A percentile compares a stretch with the other conserved stretches of the same genome.
These are phyloP conservation scores for Helicocarpus griseus DNA, from an alignment of 2,329 filamentous ascomycete species.

Conservation along the genomic window DNA sequence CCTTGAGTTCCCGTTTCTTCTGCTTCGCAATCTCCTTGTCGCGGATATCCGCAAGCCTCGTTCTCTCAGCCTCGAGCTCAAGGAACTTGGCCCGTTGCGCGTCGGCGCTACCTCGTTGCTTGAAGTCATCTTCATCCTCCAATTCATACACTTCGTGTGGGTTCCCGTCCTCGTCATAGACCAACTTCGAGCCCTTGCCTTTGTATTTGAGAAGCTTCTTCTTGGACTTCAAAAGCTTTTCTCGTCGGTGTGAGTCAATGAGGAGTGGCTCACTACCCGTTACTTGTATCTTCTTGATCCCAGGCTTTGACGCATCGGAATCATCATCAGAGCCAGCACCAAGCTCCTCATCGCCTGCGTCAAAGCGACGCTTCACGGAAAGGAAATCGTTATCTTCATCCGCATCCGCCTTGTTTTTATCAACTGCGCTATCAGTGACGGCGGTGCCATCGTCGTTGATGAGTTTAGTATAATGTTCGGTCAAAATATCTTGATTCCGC, in stretches of 20 bases:
- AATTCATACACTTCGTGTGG: constrained; percentile 81
- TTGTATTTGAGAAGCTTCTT: constrained; percentile 89
- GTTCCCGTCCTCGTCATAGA: constrained; percentile 88
- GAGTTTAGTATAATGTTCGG: constrained; percentile 86
- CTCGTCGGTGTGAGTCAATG: constrained; percentile 87
- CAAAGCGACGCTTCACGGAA: constrained; percentile 77
- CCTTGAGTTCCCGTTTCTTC: constrained; percentile 49
- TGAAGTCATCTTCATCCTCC: constrained; percentile 74
- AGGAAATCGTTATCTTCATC: constrained; percentile 74
- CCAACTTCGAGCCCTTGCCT: constrained; percentile 71
- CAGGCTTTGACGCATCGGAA: constrained; percentile 35
- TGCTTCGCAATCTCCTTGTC: constrained; percentile 75
- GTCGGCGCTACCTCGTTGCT: constrained; percentile 62
- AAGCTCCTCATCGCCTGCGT: constrained; percentile 53
- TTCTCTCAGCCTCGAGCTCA: constrained; percentile 60
- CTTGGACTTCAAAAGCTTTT: constrained; percentile 91
- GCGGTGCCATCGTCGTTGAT: constrained; percentile 51
- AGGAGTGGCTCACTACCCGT: constrained; percentile 59
- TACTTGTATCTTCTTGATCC: constrained; percentile 39
- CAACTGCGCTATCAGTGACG: constrained; percentile 24
- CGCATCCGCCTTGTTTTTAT: constrained; percentile 36
- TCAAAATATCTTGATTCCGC: constrained; percentile 88
- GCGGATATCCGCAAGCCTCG: constrained; percentile 63
- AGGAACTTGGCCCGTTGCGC: constrained; percentile 70
- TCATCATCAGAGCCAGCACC: constrained; percentile 29